Evolutionary conservation across 805 yeast species (phyloP).

Genomic region (Saccharomyces jurei): DNA sequence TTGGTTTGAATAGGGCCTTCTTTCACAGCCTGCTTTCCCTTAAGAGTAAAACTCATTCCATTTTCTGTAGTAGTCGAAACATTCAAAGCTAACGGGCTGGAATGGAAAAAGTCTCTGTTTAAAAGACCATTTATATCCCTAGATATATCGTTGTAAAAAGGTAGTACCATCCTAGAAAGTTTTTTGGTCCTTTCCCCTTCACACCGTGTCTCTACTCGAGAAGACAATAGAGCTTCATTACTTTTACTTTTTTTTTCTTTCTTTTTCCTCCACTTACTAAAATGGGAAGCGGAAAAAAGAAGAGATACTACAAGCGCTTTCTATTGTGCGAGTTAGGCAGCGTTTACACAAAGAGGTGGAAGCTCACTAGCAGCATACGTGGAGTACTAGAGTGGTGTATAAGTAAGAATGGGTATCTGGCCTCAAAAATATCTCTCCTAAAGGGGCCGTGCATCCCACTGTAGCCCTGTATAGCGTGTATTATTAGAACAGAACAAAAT

Average conservation of each 20-base stretch:
- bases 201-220: neutral
- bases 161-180: slow-evolving; percentile 56
- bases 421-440: neutral
- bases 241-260: neutral
- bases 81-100: slow-evolving; percentile 77
- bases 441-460: neutral
- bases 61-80: slow-evolving; percentile 91
- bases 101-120: slow-evolving; percentile 88
- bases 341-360: neutral
- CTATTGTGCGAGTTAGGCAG: neutral
- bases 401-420: neutral
- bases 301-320: neutral
- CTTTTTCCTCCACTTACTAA: neutral
- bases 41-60: slow-evolving; percentile 89
- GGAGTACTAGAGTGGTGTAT: neutral
- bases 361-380: neutral
- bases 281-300: neutral
- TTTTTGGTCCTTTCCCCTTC: neutral
- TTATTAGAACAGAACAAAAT: neutral
- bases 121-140: slow-evolving; percentile 87
- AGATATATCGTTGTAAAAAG: slow-evolving; percentile 88
- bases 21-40: slow-evolving; percentile 76
- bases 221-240: neutral
- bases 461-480: neutral
- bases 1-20: slow-evolving; percentile 79